Evolutionary conservation across 345 rosid species (phyloP), one percentile per base, ranked within the genome.

Genomic region (Euphorbia lathyris): DNA sequence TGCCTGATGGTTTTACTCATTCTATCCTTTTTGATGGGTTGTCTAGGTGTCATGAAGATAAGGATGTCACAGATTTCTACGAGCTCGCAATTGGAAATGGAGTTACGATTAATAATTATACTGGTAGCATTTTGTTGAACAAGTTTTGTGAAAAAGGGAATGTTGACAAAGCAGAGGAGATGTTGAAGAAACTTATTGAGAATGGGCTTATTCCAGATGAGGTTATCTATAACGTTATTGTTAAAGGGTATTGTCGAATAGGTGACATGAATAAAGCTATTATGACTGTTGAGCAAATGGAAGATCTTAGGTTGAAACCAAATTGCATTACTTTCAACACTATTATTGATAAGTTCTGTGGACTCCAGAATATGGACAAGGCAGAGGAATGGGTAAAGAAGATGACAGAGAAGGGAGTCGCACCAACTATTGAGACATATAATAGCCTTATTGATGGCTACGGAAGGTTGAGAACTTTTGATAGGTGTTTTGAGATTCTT

Each of bases 371-470:
- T 69, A 84, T 91, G 85, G 82, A 79, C n/a, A 70, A 69, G 75
- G 97, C 88, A 8, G 85, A 87, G 75, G 69, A 72, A 73, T 90
- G 85, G 94, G 75, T 85, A 45, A 80, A 77, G 62, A 84, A 74
- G 76, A 93, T 93, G 97, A 73, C 23, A 11, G 72, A 82, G 71
- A 86, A 83, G 71, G 96, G 88, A 65, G 76, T 86, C 73, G 59
- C 73, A 23, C 90, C 97, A 25, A 81, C 58, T 56, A 73, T 86
- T 22, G 87, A 81, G 81, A 89, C 96, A 1, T 84, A 77, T 67
- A 91, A 89, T 72, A 88, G 74, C 63, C 68, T 89, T 45, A 85
- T 93, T 42, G 72, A 86, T 67, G 98, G 98, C 3, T 91, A 89
- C 56, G 97, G 94, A 63, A 80, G 72, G 69, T 74, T 83, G 69